Base-by-base conservation (phyloP, 108 stramenopile species). In the Discostella pseudostelligera region DNA sequence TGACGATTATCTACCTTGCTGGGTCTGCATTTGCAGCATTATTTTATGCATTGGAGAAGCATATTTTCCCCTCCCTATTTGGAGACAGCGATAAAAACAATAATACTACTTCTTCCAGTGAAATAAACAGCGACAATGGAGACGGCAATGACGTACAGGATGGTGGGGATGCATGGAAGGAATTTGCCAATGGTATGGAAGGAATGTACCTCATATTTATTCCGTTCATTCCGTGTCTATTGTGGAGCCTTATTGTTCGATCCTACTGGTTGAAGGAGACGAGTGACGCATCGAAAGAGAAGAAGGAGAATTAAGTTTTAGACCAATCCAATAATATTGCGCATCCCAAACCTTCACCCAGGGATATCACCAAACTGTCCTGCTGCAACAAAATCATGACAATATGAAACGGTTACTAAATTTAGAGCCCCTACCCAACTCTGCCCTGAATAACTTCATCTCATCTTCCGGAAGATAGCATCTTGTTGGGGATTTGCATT, bases 201-300 rank as follows among this genome's bases (percentile, higher is more conserved):
- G 76, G 76, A 21, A 72, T 77, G 76, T 67, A 77, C 37, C 39
- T 72, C 2, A 58, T 77, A 20, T 77, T 77, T 72, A 40, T 59
- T 8, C 70, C 70, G 9, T 77, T 77, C 59, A 22, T 60, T 25
- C 71, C 70, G 49, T 77, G 76, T 45, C 43, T 77, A 3, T 42
- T 71, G 3, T 77, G 76, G 76, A 72, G 70, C 58, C 54, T 77
- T 14, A 29, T 67, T 46, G 76, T 77, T 4, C 29, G 76, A 19
- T 55, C 59, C 67, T 72, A 54, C 43, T 77, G 76, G 76, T 59
- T 67, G 46, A 72, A 67, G 57, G 76, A 72, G 16, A 54, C 55
- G 49, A 39, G 56, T 16, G 20, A 42, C 25, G 13, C 20, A 22
- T 49, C 51, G 16, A 19, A 47, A 40, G 67, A 75, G 10, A 68